Percentiles rank a stretch among this genome's conserved stretches.
Evolutionary conservation across 176 grass and related monocot species (phyloP).

Genomic region (Alopecurus myosuroides): DNA sequence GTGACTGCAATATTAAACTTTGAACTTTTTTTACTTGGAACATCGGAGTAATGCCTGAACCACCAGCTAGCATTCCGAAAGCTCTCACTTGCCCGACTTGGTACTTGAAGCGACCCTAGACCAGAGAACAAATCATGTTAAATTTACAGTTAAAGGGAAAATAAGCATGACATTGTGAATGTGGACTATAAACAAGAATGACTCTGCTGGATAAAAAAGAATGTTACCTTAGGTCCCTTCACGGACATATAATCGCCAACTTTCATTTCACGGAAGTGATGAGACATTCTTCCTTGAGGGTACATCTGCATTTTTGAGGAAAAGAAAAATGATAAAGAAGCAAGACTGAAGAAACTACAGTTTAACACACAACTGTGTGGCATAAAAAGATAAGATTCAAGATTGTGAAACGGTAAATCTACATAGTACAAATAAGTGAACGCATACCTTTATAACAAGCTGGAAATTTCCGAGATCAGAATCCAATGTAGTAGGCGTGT

Average conservation of each 20-base stretch:
- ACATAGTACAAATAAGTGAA: not conserved
- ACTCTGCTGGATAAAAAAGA: not conserved
- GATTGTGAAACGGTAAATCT: not conserved
- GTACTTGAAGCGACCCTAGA: conserved; percentile 92
- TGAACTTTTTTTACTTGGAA: conserved; percentile 70
- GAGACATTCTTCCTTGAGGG: conserved; percentile 99
- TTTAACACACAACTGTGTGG: not conserved
- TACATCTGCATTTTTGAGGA: conserved; percentile 63
- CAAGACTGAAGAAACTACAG: not conserved
- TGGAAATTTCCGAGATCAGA: conserved; percentile 92
- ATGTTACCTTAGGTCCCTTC: conserved; percentile 89
- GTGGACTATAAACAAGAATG: not conserved
- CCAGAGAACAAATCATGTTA: conserved; percentile 11
- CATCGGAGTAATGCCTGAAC: conserved; percentile 97
- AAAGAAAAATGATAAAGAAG: not conserved
- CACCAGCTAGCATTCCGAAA: conserved; percentile 96
- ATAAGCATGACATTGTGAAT: not conserved
- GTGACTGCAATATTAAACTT: not conserved
- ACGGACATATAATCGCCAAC: conserved; percentile 90
- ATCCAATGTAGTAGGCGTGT: conserved; percentile 95
- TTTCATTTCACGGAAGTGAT: conserved; percentile 97
- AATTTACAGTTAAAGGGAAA: not conserved
- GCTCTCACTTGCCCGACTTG: conserved; percentile 88
- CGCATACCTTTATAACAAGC: conserved; percentile 81
- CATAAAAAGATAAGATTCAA: not conserved